Percentiles rank a stretch among this genome's conserved stretches.
Evolutionary conservation across 495 filamentous ascomycete species (phyloP).

Genomic region (Hypomontagnella submonticulosa): DNA sequence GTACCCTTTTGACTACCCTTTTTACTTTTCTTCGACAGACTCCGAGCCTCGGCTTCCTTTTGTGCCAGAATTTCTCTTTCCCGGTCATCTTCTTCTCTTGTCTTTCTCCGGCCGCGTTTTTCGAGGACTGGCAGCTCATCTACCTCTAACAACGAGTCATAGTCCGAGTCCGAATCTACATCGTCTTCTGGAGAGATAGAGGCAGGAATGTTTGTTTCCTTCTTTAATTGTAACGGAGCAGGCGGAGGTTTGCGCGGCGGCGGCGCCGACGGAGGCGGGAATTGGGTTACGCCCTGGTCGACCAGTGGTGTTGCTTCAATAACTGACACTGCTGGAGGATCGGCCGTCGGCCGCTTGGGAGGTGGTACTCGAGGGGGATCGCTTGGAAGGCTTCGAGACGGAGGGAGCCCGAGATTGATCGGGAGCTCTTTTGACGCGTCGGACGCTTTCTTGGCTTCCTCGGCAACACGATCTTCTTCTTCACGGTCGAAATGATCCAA

Average conservation of each 20-base stretch:
- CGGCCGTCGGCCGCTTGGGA: constrained; percentile 54
- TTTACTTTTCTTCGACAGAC: constrained; percentile 71
- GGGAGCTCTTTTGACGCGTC: constrained; percentile 55
- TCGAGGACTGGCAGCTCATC: constrained; percentile 66
- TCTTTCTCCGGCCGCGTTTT: constrained; percentile 83
- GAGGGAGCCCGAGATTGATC: constrained; percentile 57
- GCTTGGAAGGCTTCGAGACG: constrained; percentile 60
- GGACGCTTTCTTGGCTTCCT: constrained; percentile 54
- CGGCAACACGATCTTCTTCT: constrained; percentile 56
- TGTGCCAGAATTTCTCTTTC: constrained; percentile 74
- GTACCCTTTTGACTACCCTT: constrained; percentile 61
- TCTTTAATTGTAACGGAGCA: constrained; percentile 79
- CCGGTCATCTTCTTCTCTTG: constrained; percentile 86
- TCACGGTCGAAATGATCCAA: constrained; percentile 64
- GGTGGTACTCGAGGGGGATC: constrained; percentile 58
- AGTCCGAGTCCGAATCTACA: constrained; percentile 78
- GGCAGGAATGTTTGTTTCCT: constrained; percentile 56
- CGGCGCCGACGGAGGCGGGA: constrained; percentile 60
- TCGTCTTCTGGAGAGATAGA: constrained; percentile 63
- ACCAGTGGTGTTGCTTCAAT: constrained; percentile 61
- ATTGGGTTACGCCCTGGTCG: constrained; percentile 58
- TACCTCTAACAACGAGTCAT: constrained; percentile 77
- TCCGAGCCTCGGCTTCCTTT: constrained; percentile 72
- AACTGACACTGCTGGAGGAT: constrained; percentile 56
- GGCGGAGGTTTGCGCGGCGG: constrained; percentile 83